Percentiles rank a stretch among this genome's conserved stretches.
phyloP scores from a whole-genome alignment of 2,329 filamentous ascomycete species.

The Fusarium paranaense region DNA sequence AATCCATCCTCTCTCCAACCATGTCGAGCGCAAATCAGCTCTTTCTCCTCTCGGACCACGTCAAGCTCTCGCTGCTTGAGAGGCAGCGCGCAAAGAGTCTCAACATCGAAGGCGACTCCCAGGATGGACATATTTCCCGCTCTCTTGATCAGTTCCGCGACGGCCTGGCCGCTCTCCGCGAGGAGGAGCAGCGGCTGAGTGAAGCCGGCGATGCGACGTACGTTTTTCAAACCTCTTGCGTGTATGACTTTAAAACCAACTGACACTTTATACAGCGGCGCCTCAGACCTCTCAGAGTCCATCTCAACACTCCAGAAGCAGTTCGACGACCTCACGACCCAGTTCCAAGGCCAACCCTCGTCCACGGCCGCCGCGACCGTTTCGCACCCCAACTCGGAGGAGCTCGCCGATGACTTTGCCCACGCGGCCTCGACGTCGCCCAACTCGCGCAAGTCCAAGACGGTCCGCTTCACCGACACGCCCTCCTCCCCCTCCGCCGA shows the following conservation, averaged over 20 bases:
- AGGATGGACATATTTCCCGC: conserved; percentile 89
- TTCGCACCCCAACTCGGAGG: conserved; percentile 72
- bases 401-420: conserved; percentile 72
- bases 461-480: conserved; percentile 87
- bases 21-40: conserved; percentile 76
- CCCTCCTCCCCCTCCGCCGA: conserved; percentile 56
- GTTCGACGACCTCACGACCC: conserved; percentile 79
- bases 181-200: conserved; percentile 72
- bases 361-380: conserved; percentile 63
- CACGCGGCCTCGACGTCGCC: conserved; percentile 64
- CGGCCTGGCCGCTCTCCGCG: conserved; percentile 77
- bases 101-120: conserved; percentile 80
- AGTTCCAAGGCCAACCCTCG: conserved; percentile 78
- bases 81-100: conserved; percentile 86
- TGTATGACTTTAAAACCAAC: not conserved
- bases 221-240: conserved; percentile 34
- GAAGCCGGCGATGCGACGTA: conserved; percentile 74
- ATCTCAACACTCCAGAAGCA: conserved; percentile 78
- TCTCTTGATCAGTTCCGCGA: conserved; percentile 89
- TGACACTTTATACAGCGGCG: conserved; percentile 53
- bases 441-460: conserved; percentile 65
- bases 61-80: conserved; percentile 95
- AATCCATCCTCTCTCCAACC: conserved; percentile 4
- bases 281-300: conserved; percentile 68
- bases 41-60: conserved; percentile 93